Conservation (phyloP, 352 stramenopile genomes). For the Blastocystis sp. region DNA sequence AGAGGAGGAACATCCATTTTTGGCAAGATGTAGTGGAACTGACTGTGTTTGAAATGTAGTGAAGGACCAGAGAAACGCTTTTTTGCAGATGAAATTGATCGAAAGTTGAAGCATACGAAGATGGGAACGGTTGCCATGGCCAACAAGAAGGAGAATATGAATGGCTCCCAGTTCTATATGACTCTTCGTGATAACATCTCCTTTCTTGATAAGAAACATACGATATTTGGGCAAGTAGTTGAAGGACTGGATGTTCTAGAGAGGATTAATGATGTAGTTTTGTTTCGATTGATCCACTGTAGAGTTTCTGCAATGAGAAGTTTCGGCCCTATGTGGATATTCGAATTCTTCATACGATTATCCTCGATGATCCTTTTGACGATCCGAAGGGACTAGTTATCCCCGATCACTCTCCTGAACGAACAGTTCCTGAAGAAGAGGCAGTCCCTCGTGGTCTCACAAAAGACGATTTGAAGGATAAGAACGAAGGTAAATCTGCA, state of each 20-base stretch:
- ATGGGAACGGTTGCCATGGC: constrained; percentile 79
- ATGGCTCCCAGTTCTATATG: constrained; percentile 92
- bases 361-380: constrained; percentile 82
- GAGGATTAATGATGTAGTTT: constrained; percentile 82
- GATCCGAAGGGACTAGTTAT: constrained; percentile 78
- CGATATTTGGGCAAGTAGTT: constrained; percentile 84
- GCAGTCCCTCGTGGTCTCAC: constrained; percentile 82
- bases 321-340: constrained; percentile 92
- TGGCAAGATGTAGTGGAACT: constrained; percentile 80
- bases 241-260: constrained; percentile 90
- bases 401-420: constrained; percentile 79
- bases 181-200: constrained; percentile 86
- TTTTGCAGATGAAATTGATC: constrained; percentile 72
- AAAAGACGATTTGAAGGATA: constrained; percentile 81
- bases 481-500: constrained; percentile 69
- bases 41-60: constrained; percentile 23
- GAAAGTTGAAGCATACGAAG: constrained; percentile 68
- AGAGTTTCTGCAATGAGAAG: constrained; percentile 86
- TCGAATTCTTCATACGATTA: constrained; percentile 86
- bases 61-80: constrained; percentile 63
- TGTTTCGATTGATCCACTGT: background rate
- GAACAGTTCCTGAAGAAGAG: constrained; percentile 82
- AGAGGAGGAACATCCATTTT: constrained; percentile 88
- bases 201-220: constrained; percentile 85
- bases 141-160: constrained; percentile 76